These are phyloP conservation scores for Nepenthes alata DNA, from an alignment of 179 eudicot genomes.

Conservation along the genomic window DNA sequence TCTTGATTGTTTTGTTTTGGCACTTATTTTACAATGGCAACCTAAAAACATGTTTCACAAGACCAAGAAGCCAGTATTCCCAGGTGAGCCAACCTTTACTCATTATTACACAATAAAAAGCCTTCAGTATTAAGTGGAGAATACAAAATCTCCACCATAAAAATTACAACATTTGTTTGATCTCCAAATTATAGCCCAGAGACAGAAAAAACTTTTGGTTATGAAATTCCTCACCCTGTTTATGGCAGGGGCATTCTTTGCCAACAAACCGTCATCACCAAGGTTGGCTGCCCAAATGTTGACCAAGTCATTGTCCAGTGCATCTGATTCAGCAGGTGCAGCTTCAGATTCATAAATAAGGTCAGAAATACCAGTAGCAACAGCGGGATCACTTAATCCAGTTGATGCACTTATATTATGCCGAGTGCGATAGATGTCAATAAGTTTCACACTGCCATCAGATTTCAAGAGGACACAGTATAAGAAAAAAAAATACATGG, in stretches of 20 bases:
- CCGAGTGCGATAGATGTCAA: slow-evolving; percentile 79
- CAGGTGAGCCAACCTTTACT: no score
- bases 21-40: no score
- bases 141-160: no score
- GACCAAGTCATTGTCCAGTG: slow-evolving; percentile 90
- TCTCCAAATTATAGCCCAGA: no score
- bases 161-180: no score
- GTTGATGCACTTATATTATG: slow-evolving; percentile 84
- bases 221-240: slow-evolving; percentile 52
- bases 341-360: slow-evolving; percentile 71
- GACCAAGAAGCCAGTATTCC: not conserved
- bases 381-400: slow-evolving; percentile 87
- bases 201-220: not conserved
- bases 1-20: no score
- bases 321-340: slow-evolving; percentile 41
- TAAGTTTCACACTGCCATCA: slow-evolving; percentile 67
- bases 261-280: slow-evolving; percentile 90
- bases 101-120: no score
- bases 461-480: slow-evolving; percentile 13
- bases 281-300: slow-evolving; percentile 96
- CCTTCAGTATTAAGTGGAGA: no score
- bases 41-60: not conserved
- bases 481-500: slow-evolving; percentile 8
- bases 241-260: slow-evolving; percentile 91
- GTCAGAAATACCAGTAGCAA: slow-evolving; percentile 91